phyloP scores from a whole-genome alignment of 176 grass and related monocot species.

The Musa acuminata region DNA sequence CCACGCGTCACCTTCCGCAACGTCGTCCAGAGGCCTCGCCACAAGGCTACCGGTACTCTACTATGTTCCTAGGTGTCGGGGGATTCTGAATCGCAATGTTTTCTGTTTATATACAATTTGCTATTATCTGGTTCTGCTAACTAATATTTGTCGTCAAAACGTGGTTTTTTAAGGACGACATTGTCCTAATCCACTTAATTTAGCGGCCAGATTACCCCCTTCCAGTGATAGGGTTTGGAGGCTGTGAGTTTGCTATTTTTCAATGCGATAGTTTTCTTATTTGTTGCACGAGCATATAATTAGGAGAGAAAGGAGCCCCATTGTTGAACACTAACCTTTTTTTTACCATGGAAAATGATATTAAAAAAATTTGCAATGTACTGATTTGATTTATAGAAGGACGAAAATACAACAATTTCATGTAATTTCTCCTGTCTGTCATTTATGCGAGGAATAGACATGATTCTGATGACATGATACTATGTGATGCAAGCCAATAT shows the following conservation, averaged over 20 bases:
- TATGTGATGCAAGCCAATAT: not conserved
- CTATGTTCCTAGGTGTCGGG: not conserved
- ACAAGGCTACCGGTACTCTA: constrained; percentile 53
- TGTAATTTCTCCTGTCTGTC: not conserved
- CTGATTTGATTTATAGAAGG: no score
- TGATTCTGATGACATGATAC: no score
- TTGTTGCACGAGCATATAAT: no score
- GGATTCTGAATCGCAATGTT: not conserved
- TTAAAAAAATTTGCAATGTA: no score
- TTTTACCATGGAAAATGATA: no score
- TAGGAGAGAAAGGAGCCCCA: no score
- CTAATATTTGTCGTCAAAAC: not conserved
- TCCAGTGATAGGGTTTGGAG: not conserved
- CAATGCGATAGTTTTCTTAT: no score
- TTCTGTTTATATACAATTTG: not conserved
- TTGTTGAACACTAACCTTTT: no score
- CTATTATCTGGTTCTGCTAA: not conserved
- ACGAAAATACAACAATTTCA: not conserved
- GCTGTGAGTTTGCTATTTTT: no score
- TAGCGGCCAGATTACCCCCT: not conserved
- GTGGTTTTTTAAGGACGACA: not conserved
- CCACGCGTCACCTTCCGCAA: constrained; percentile 75
- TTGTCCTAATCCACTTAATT: not conserved
- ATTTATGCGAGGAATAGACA: no score
- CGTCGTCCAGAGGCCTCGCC: constrained; percentile 80